Percentiles rank a stretch among this genome's conserved stretches.
These are phyloP conservation scores for Rosa chinensis DNA, from an alignment of 306 rosid genomes.

Conservation along the genomic window DNA sequence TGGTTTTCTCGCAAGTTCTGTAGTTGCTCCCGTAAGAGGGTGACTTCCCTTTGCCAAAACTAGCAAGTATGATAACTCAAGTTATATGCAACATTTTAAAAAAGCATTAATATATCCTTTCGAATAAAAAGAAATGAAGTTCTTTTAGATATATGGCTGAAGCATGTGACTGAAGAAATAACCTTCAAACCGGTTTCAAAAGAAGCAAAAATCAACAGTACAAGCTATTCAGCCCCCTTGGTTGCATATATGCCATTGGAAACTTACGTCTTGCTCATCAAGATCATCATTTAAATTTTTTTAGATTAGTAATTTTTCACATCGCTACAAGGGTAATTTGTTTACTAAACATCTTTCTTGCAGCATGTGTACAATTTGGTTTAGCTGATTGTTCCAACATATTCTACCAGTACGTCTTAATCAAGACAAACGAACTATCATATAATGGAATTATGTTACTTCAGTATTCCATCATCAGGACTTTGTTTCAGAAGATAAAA, in stretches of 20 bases:
- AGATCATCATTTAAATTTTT: neutral
- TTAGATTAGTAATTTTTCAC: neutral
- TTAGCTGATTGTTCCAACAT: neutral
- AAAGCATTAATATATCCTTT: neutral
- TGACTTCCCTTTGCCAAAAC: conserved; percentile 86
- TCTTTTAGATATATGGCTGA: neutral
- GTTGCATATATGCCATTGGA: neutral
- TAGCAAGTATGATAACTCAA: conserved; percentile 30
- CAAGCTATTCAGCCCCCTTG: neutral
- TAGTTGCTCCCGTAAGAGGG: conserved; percentile 69
- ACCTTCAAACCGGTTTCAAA: neutral
- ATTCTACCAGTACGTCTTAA: conserved; percentile 13
- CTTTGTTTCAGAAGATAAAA: neutral
- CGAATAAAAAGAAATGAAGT: neutral
- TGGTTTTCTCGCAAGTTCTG: conserved; percentile 67
- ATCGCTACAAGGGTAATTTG: neutral
- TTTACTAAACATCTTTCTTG: neutral
- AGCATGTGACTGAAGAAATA: neutral
- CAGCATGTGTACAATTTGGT: neutral
- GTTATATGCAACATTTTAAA: neutral
- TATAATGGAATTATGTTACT: conserved; percentile 16
- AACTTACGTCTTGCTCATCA: neutral
- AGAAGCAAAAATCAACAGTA: neutral
- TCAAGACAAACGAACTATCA: conserved; percentile 35
- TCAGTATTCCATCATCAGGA: conserved; percentile 2